Conservation (phyloP, 2,329 filamentous ascomycete genomes). For the Lizonia empirigonia region DNA sequence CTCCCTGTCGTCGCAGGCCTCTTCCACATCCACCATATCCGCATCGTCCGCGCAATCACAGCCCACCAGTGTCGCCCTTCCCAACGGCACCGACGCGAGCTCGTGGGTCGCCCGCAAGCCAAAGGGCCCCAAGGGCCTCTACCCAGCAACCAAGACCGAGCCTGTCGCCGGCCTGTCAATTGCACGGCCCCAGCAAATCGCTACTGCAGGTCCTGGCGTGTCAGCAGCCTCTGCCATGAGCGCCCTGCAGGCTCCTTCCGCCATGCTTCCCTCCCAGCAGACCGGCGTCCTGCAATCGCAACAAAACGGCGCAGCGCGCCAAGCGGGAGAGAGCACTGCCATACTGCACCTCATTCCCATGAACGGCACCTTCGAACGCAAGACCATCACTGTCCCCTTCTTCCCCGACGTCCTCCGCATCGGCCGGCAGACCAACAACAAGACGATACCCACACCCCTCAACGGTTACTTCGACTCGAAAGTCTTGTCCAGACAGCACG, state of each 20-base stretch:
- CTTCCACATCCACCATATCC: conserved; percentile 69
- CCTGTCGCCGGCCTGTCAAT: conserved; percentile 67
- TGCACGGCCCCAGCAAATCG: conserved; percentile 65
- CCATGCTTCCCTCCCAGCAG: conserved; percentile 71
- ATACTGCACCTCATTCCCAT: conserved; percentile 86
- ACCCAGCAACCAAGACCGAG: conserved; percentile 70
- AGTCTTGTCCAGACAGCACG: conserved; percentile 92
- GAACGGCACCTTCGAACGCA: conserved; percentile 96
- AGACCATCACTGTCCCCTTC: conserved; percentile 92
- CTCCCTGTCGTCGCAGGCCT: conserved; percentile 69
- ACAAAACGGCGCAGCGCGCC: conserved; percentile 62
- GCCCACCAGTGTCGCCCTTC: conserved; percentile 63
- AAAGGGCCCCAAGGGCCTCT: conserved; percentile 62
- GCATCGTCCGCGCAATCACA: conserved; percentile 65
- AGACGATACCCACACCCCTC: conserved; percentile 84
- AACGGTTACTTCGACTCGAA: conserved; percentile 99
- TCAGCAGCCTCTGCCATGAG: conserved; percentile 67
- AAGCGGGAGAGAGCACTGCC: conserved; percentile 67
- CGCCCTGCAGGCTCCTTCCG: conserved; percentile 65
- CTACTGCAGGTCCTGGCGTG: conserved; percentile 62
- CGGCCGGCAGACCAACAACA: conserved; percentile 95
- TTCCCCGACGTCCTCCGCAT: conserved; percentile 94
- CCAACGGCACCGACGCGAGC: conserved; percentile 34
- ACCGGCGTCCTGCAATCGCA: conserved; percentile 64
- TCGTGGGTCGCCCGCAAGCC: conserved; percentile 55